Conservation (phyloP, 345 rosid species). For the Lepidium africanum region DNA sequence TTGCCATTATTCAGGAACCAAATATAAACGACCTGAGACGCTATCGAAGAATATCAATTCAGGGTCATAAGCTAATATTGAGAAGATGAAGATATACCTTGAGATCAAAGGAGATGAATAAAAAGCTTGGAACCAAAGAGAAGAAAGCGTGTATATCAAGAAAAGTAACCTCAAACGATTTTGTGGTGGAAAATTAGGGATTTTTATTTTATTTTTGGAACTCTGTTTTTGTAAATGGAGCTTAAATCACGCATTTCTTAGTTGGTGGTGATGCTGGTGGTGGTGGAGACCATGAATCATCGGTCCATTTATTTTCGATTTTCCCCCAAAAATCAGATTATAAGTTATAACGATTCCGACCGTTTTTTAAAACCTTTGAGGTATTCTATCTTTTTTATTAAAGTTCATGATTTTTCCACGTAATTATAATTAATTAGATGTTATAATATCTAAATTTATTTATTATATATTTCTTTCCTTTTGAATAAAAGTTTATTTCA, state of each 20-base stretch:
- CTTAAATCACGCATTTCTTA: conserved; percentile 26
- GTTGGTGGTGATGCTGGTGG: conserved; percentile 15
- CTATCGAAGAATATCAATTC: not conserved
- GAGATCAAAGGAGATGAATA: conserved; percentile 16
- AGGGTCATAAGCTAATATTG: not conserved
- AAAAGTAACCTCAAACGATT: conserved; percentile 9
- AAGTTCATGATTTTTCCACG: not conserved
- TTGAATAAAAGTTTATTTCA: not conserved
- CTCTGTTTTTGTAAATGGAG: conserved; percentile 20
- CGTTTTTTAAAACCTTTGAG: conserved; percentile 12
- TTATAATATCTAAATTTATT: not conserved
- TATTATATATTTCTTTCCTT: not conserved
- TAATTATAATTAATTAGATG: not conserved
- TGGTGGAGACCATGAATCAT: conserved; percentile 22
- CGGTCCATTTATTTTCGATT: not conserved
- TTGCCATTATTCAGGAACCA: conserved; percentile 30
- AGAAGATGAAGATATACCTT: conserved; percentile 14
- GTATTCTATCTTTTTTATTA: not conserved
- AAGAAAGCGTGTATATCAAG: conserved; percentile 32
- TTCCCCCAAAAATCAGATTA: not conserved
- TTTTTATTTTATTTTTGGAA: conserved; percentile 14
- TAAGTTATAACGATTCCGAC: conserved; percentile 16
- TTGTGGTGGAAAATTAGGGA: conserved; percentile 26
- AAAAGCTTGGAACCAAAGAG: conserved; percentile 7
- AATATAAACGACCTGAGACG: not conserved